Evolutionary conservation across 495 filamentous ascomycete genomes (phyloP).

Genomic region (Bacidia gigantensis): DNA sequence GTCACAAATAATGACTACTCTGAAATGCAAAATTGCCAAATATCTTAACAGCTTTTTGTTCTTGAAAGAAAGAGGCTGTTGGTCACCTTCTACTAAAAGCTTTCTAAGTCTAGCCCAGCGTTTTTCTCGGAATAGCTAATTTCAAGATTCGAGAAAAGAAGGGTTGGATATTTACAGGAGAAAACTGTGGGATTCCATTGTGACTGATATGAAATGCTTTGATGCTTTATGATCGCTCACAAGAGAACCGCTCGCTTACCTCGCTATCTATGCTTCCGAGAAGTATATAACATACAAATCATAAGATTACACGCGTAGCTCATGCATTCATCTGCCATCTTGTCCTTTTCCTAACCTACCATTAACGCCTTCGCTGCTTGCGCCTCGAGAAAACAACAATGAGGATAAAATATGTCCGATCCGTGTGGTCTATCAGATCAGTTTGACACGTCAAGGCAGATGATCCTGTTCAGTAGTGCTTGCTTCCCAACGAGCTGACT

Average conservation of each 20-base stretch:
- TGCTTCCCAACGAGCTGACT: slow-evolving; percentile 1
- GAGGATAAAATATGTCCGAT: neutral
- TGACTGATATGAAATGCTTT: neutral
- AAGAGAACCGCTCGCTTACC: neutral
- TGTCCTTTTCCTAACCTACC: neutral
- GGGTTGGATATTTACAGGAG: no score
- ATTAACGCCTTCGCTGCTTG: slow-evolving; percentile 6
- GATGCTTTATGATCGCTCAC: neutral
- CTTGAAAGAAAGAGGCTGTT: no score
- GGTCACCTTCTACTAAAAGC: no score
- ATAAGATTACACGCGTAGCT: neutral
- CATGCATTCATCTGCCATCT: neutral
- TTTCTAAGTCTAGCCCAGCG: no score
- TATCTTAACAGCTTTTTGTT: no score
- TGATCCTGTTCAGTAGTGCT: neutral
- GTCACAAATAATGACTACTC: no score
- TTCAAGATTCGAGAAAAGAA: no score
- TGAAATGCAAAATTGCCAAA: no score
- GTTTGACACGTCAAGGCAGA: neutral
- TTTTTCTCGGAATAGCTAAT: no score
- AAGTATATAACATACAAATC: neutral
- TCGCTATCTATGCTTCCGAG: neutral
- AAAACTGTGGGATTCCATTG: neutral
- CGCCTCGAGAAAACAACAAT: neutral
- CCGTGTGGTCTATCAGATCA: neutral